Percentiles rank a stretch among this genome's conserved stretches.
Evolutionary conservation across 2,329 filamentous ascomycete species (phyloP).

Genomic region (Stachybotrys elegans): DNA sequence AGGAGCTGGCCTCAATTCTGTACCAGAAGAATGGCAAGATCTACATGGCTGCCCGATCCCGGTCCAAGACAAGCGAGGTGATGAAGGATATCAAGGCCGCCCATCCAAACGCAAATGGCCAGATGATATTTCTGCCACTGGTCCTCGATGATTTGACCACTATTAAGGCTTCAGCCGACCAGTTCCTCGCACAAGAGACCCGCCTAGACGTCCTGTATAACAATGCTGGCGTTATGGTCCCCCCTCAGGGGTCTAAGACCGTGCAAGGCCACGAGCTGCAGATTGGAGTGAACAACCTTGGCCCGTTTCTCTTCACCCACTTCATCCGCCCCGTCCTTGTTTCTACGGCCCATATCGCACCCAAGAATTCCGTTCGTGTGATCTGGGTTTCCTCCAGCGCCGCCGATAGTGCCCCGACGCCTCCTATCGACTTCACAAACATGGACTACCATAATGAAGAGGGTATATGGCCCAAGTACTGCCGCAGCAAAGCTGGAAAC

Average conservation of each 20-base stretch:
- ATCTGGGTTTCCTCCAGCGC: slow-evolving; percentile 25
- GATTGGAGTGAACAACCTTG: slow-evolving; percentile 35
- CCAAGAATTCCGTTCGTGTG: slow-evolving; percentile 22
- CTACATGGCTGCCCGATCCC: slow-evolving; percentile 39
- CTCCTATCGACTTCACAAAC: slow-evolving; percentile 16
- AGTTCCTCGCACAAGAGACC: slow-evolving; percentile 15
- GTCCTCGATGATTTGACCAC: slow-evolving; percentile 29
- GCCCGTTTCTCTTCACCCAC: slow-evolving; percentile 33
- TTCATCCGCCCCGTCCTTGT: slow-evolving; percentile 28
- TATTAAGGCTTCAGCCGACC: slow-evolving; percentile 18
- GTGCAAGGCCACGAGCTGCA: slow-evolving; percentile 35
- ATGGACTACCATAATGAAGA: slow-evolving; percentile 11
- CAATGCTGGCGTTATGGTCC: slow-evolving; percentile 36
- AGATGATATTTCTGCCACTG: not conserved
- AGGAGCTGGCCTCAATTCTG: slow-evolving; percentile 41
- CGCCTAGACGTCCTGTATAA: slow-evolving; percentile 33
- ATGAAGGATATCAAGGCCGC: not conserved
- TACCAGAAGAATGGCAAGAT: slow-evolving; percentile 43
- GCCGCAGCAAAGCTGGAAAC: slow-evolving; percentile 25
- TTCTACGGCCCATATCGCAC: slow-evolving; percentile 22
- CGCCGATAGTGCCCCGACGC: slow-evolving; percentile 5
- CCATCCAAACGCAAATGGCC: not conserved
- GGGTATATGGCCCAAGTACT: slow-evolving; percentile 12
- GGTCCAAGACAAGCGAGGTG: not conserved
- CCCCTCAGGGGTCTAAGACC: slow-evolving; percentile 30